phyloP scores from a whole-genome alignment of 2,329 filamentous ascomycete species.

The Trichocomaceae sp. region DNA sequence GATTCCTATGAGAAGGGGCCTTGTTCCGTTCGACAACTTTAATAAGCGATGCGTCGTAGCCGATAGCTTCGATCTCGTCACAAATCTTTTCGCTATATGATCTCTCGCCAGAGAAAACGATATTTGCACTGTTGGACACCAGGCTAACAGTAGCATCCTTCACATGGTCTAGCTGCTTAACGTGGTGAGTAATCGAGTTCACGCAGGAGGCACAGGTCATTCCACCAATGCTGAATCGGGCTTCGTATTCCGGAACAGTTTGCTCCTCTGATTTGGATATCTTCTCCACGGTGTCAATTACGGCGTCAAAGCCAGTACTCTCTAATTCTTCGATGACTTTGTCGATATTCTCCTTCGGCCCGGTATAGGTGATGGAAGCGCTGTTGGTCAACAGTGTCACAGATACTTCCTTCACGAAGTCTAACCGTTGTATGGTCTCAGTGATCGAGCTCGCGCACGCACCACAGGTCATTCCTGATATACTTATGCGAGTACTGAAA shows the following conservation, averaged over 20 bases:
- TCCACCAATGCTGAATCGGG: slow-evolving; percentile 52
- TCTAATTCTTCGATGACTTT: slow-evolving; percentile 37
- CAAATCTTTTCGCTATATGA: slow-evolving; percentile 42
- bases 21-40: slow-evolving; percentile 19
- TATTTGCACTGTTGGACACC: slow-evolving; percentile 58
- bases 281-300: slow-evolving; percentile 11
- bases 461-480: slow-evolving; percentile 64
- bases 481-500: slow-evolving; percentile 32
- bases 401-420: slow-evolving; percentile 50
- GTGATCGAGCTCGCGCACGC: slow-evolving; percentile 58
- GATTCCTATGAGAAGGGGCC: background rate
- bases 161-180: slow-evolving; percentile 55
- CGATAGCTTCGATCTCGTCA: slow-evolving; percentile 45
- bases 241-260: slow-evolving; percentile 14
- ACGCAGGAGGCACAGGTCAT: slow-evolving; percentile 69
- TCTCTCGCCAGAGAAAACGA: slow-evolving; percentile 50
- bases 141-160: slow-evolving; percentile 56
- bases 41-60: slow-evolving; percentile 42
- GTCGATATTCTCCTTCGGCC: slow-evolving; percentile 35
- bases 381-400: slow-evolving; percentile 61
- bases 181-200: slow-evolving; percentile 54
- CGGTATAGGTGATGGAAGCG: slow-evolving; percentile 51
- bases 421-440: slow-evolving; percentile 47
- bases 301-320: slow-evolving; percentile 12
- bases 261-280: background rate